Evolutionary conservation across 208 protist species (phyloP), one percentile per base, ranked within the genome.

Genomic region (Trypanosoma avium): DNA sequence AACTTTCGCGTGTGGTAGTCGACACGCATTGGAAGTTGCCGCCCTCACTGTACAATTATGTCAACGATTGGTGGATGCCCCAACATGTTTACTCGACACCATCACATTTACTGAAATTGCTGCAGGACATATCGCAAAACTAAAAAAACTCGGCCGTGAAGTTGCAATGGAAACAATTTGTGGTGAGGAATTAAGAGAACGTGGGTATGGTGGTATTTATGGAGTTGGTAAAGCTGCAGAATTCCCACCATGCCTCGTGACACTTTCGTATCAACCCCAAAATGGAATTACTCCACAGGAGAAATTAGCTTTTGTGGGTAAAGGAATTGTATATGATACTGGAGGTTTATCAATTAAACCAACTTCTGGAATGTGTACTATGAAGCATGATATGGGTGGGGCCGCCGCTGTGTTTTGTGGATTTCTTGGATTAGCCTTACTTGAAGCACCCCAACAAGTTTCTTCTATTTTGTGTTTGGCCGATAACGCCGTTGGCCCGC

Each of bases 311-410:
- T 83, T 93, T 53, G 90, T 96, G 22, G 93, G 93, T 24, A 97
- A 97, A 49, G 94, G 92, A 48, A 95, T 97, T 69, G 86, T 93
- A 40, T 97, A 97, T 71, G 94, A 97, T 76, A 92, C 83, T 4
- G 94, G 94, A 26, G 94, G 94, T 63, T 79, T 97, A 24, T 57
- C 77, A 22, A 81, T 97, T 56, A 97, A 97, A 69, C 54, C 82
- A 8, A 32, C 70, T 4, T 63, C 72, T 8, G 70, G 75, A 49
- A 97, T 97, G 94, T 85, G 76, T 56, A 58, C 64, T 17, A 97
- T 97, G 94, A 97, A 97, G 71, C 80, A 81, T 43, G 94, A 97
- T 60, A 97, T 96, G 90, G 94, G 88, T 29, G 94, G 94, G 19
- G 79, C 94, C 19, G 90, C 88, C 0, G 87, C 83, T 12, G 76